Conservation (phyloP, 306 rosid species). For the Medicago lupulina region DNA sequence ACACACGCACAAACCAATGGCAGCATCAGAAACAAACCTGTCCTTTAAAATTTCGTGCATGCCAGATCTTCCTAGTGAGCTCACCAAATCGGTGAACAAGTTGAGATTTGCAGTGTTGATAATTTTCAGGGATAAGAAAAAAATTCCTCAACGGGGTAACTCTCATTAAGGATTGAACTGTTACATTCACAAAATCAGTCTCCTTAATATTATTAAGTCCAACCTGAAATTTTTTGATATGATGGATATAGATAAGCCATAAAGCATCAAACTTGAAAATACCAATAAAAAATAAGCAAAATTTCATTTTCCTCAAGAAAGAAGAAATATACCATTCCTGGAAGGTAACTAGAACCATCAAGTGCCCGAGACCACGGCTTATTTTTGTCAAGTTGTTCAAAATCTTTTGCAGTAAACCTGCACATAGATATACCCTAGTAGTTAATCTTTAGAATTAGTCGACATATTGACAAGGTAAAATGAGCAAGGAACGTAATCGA, state of each 20-base stretch:
- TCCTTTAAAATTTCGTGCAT: conserved; percentile 93
- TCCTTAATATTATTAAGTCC: conserved; percentile 97
- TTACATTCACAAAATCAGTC: conserved; percentile 96
- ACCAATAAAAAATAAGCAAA: conserved; percentile 15
- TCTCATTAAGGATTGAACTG: conserved; percentile 95
- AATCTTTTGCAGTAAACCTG: conserved; percentile 82
- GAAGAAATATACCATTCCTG: conserved; percentile 82
- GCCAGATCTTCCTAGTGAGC: conserved; percentile 98
- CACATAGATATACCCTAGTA: conserved; percentile 32
- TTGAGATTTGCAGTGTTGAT: conserved; percentile 80
- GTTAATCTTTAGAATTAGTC: conserved; percentile 17
- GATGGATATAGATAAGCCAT: conserved; percentile 36
- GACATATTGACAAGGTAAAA: conserved; percentile 12
- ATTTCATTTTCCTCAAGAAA: conserved; percentile 18
- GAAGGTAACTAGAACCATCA: conserved; percentile 98
- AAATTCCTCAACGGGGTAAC: conserved; percentile 89
- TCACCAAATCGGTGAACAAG: conserved; percentile 97
- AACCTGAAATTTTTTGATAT: conserved; percentile 57
- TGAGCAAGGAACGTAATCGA: background rate
- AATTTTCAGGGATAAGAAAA: conserved; percentile 89
- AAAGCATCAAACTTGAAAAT: conserved; percentile 17
- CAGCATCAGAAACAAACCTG: conserved; percentile 65
- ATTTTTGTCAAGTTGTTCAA: conserved; percentile 81
- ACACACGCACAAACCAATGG: background rate
- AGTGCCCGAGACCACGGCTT: conserved; percentile 98